Evolutionary conservation across 176 grass and related monocot species (phyloP).

Genomic region (Raddia distichophylla): DNA sequence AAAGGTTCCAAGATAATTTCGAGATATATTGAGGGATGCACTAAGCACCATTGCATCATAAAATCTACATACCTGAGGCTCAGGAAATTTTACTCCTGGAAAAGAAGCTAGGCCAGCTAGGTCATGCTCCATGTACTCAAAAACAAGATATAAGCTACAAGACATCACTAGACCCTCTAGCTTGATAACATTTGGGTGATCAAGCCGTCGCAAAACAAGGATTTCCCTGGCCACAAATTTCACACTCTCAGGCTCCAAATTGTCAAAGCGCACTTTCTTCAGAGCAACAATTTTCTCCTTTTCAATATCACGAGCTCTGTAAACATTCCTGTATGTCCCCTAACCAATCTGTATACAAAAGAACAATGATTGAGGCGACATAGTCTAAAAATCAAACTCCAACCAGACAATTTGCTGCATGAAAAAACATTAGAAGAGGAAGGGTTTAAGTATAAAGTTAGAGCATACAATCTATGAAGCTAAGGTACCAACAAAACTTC

Average conservation of each 20-base stretch:
- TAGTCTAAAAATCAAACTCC: neutral
- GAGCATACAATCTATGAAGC: neutral
- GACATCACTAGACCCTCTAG: conserved; percentile 98
- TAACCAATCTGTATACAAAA: conserved; percentile 87
- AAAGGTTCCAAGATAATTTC: conserved; percentile 4
- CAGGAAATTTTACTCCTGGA: conserved; percentile 82
- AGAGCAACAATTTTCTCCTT: conserved; percentile 92
- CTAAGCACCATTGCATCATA: neutral
- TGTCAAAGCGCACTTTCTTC: conserved; percentile 99
- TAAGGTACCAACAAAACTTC: neutral
- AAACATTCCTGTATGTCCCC: conserved; percentile 98
- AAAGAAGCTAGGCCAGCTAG: conserved; percentile 91
- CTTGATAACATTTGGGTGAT: conserved; percentile 98
- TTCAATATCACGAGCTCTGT: conserved; percentile 89
- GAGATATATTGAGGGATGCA: conserved; percentile 14
- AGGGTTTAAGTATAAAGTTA: neutral
- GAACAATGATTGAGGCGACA: conserved; percentile 20
- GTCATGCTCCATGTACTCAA: conserved; percentile 99
- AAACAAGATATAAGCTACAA: conserved; percentile 99
- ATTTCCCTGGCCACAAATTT: conserved; percentile 98
- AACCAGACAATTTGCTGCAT: neutral
- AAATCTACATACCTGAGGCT: conserved; percentile 70
- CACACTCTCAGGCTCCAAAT: conserved; percentile 97
- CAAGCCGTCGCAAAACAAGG: conserved; percentile 90
- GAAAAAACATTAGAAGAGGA: neutral